Percentiles rank a stretch among this genome's conserved stretches.
These are phyloP conservation scores for Parastagonospora nodorum DNA, from an alignment of 2,329 filamentous ascomycete genomes.

Conservation along the genomic window DNA sequence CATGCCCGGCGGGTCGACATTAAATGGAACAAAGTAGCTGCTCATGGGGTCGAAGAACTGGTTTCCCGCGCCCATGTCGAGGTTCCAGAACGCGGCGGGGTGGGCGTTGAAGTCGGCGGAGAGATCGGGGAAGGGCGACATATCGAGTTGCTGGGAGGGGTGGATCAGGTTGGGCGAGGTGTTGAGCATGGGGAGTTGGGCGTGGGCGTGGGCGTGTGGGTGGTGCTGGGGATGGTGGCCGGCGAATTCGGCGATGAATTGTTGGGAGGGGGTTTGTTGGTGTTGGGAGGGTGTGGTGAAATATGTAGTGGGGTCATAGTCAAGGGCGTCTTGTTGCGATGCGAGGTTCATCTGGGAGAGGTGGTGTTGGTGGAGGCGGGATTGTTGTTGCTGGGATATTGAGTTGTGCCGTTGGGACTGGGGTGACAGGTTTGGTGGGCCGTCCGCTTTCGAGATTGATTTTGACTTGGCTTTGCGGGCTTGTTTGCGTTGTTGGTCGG, in stretches of 20 bases:
- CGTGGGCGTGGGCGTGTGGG: constrained; percentile 23
- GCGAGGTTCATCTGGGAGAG: constrained; percentile 37
- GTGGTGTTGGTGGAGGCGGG: constrained; percentile 32
- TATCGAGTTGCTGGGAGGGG: constrained; percentile 38
- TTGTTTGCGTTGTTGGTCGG: constrained; percentile 56
- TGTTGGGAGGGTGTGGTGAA: constrained; percentile 20
- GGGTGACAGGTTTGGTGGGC: constrained; percentile 25
- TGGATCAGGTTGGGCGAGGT: constrained; percentile 37
- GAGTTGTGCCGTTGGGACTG: constrained; percentile 24
- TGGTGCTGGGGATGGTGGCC: constrained; percentile 52
- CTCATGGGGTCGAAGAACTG: constrained; percentile 55
- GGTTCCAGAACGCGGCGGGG: constrained; percentile 37
- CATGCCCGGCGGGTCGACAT: constrained; percentile 72
- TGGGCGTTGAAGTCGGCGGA: constrained; percentile 33
- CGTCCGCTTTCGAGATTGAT: constrained; percentile 37
- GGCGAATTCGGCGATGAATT: constrained; percentile 53
- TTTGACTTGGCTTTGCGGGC: constrained; percentile 52
- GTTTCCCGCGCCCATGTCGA: constrained; percentile 28
- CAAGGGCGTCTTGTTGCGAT: constrained; percentile 35
- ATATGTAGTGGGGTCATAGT: constrained; percentile 36
- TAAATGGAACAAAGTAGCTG: constrained; percentile 93
- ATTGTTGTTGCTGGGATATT: constrained; percentile 27
- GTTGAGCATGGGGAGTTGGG: constrained; percentile 47
- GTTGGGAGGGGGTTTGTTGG: constrained; percentile 28
- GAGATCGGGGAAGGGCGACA: constrained; percentile 42